A percentile compares a stretch with the other conserved stretches of the same genome.
phyloP scores from a whole-genome alignment of 1,284 basidiomycete genomes.

The Microbotryum violaceum region DNA sequence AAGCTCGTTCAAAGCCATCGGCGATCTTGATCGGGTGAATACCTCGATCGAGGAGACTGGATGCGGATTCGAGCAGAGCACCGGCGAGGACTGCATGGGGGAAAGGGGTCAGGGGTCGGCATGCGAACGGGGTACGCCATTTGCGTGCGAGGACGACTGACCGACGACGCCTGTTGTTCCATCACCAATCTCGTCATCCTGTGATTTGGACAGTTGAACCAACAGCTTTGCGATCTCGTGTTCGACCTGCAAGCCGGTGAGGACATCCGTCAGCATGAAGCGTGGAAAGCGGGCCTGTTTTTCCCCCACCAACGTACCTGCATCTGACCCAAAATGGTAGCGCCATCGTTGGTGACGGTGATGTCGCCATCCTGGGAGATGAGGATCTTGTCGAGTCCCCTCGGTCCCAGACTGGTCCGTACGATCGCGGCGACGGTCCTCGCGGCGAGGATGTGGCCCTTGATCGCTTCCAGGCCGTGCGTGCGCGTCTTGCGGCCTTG shows the following conservation, averaged over 20 bases:
- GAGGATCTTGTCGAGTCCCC: slow-evolving; percentile 97
- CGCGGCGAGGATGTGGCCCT: slow-evolving; percentile 93
- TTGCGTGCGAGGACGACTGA: slow-evolving; percentile 46
- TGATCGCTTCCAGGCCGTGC: slow-evolving; percentile 93
- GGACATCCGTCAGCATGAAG: background rate
- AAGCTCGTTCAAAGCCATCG: slow-evolving; percentile 94
- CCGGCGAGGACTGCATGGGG: slow-evolving; percentile 76
- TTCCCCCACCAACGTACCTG: slow-evolving; percentile 37
- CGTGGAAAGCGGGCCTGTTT: background rate
- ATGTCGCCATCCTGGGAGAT: slow-evolving; percentile 87
- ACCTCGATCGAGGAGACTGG: slow-evolving; percentile 83
- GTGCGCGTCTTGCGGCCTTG: slow-evolving; percentile 90
- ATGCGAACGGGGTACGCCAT: background rate
- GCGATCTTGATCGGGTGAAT: slow-evolving; percentile 98
- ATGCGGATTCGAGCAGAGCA: slow-evolving; percentile 79
- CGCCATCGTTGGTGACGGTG: slow-evolving; percentile 97
- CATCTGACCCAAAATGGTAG: slow-evolving; percentile 91
- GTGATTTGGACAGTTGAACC: slow-evolving; percentile 91
- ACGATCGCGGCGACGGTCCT: slow-evolving; percentile 90
- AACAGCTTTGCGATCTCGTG: slow-evolving; percentile 97
- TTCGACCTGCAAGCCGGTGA: slow-evolving; percentile 60
- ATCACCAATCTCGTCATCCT: slow-evolving; percentile 99
- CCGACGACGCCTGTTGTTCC: slow-evolving; percentile 98
- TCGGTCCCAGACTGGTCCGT: slow-evolving; percentile 86
- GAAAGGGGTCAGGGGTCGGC: background rate